Percentiles rank a stretch among this genome's conserved stretches.
Evolutionary conservation across 2,329 filamentous ascomycete genomes (phyloP).

Genomic region (Cytospora chrysosperma): DNA sequence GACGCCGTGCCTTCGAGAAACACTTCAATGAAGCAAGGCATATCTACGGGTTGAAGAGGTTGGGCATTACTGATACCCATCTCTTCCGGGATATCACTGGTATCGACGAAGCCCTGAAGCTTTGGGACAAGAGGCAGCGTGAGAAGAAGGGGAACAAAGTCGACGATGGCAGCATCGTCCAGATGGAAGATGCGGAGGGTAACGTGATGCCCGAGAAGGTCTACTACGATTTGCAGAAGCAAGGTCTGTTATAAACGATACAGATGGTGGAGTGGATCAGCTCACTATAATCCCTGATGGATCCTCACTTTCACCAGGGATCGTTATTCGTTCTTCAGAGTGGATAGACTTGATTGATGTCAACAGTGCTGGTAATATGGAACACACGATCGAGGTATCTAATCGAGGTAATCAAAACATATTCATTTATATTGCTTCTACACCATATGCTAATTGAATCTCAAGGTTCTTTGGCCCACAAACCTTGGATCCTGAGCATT

Average conservation of each 20-base stretch:
- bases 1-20: constrained; percentile 92
- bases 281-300: background rate
- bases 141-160: constrained; percentile 78
- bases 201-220: constrained; percentile 99
- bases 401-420: background rate
- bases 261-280: background rate
- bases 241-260: constrained; percentile 69
- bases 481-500: background rate
- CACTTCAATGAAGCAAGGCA: constrained; percentile 95
- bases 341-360: background rate
- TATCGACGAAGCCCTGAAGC: constrained; percentile 81
- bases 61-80: constrained; percentile 88
- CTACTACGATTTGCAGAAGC: constrained; percentile 91
- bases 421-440: background rate
- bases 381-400: background rate
- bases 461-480: background rate
- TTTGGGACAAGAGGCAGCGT: constrained; percentile 91
- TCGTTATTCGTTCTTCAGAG: background rate
- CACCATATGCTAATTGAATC: background rate
- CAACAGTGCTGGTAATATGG: background rate
- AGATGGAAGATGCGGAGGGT: constrained; percentile 97
- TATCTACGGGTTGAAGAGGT: constrained; percentile 87
- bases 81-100: constrained; percentile 92
- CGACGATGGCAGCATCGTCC: constrained; percentile 80
- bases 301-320: background rate